A percentile compares a stretch with the other conserved stretches of the same genome.
phyloP scores from a whole-genome alignment of 2,329 filamentous ascomycete species.

The Zymoseptoria pseudotritici region DNA sequence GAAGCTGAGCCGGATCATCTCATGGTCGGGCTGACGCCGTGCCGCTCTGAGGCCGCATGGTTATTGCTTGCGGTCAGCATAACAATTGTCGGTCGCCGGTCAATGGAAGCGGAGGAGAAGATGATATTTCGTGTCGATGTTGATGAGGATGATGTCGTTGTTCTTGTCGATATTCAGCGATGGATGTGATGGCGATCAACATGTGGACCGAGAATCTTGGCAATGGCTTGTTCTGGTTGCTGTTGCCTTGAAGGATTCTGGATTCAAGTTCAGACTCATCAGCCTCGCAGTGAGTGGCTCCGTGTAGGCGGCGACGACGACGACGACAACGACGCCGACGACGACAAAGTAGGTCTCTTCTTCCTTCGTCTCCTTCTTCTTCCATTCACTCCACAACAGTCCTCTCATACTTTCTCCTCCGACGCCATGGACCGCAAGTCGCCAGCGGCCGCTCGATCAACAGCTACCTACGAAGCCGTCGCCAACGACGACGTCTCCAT shows the following conservation, averaged over 20 bases:
- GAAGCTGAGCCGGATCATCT: no score
- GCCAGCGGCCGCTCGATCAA: conserved; percentile 1
- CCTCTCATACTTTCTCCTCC: not conserved
- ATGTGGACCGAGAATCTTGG: not conserved
- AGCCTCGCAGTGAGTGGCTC: not conserved
- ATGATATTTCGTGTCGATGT: no score
- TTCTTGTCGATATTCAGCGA: no score
- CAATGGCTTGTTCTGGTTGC: not conserved
- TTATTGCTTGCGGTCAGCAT: no score
- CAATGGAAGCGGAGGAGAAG: no score
- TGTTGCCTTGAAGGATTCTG: not conserved
- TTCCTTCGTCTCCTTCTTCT: not conserved
- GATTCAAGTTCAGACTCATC: not conserved
- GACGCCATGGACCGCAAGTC: not conserved
- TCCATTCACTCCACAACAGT: not conserved
- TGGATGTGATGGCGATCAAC: no score
- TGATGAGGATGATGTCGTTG: no score
- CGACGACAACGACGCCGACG: not conserved
- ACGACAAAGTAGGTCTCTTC: not conserved
- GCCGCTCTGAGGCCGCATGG: no score
- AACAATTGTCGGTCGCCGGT: no score
- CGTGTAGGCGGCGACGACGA: not conserved
- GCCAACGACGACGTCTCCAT: conserved; percentile 22
- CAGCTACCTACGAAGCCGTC: not conserved
- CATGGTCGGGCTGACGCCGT: no score